Evolutionary conservation across 1,284 basidiomycete species (phyloP), one percentile per base, ranked within the genome.

Genomic region (Fistulina hepatica): DNA sequence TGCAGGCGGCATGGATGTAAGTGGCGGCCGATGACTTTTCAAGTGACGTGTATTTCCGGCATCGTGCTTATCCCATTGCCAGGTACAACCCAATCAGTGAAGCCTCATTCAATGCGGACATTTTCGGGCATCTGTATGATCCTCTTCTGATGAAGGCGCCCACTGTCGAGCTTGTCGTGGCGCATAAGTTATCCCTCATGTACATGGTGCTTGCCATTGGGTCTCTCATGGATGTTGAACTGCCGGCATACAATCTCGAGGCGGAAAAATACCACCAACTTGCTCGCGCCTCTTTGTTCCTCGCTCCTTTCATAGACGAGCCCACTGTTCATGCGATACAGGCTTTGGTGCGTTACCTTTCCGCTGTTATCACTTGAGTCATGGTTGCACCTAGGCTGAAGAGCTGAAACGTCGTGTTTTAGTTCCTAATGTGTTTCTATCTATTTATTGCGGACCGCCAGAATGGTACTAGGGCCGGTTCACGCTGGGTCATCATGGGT

Each of bases 361-460:
- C 38, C 34, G 28, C 37, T 40, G 12, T 23, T 34, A 33, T 48
- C 39, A 42, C 44, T 30, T 10, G 7, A 10, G 26, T 43, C 34
- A 44, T 38, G 32, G 34, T 34, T 21, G 11, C 17, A 13, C 13
- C n/a, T n/a, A n/a, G n/a, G n/a, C n/a, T n/a, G n/a, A n/a, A n/a
- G n/a, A n/a, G n/a, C n/a, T n/a, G n/a, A n/a, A n/a, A n/a, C n/a
- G n/a, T n/a, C n/a, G n/a, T n/a, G 13, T 35, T 40, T 17, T 47
- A 84, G 81, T 80, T 73, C 54, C 61, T 84, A 45, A 84, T 84
- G 79, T 73, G 77, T 1, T 82, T 73, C 53, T 84, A 81, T 50
- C 66, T 82, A 19, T 83, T 83, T 59, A 59, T 84, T 42, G 68
- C 73, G 39, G 81, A 84, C 56, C 68, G 79, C 45, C 77, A 83